Evolutionary conservation across 805 yeast genomes (phyloP).

Genomic region (Candida argentea): DNA sequence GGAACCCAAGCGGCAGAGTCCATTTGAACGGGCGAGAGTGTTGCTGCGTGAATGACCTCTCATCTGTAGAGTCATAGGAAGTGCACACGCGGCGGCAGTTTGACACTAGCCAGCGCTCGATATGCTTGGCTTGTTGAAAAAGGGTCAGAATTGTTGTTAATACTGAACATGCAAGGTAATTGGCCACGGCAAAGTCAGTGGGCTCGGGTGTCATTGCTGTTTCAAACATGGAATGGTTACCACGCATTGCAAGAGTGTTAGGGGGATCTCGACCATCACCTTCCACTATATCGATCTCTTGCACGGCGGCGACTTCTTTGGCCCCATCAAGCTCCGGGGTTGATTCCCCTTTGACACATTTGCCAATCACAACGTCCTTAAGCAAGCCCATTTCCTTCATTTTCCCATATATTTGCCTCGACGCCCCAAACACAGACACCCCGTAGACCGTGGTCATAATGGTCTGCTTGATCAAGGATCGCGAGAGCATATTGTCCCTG

Average conservation of each 20-base stretch:
- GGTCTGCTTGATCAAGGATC: slow-evolving; percentile 31
- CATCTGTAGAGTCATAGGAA: slow-evolving; percentile 14
- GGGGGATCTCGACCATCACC: too few relatives aligned
- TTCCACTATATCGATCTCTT: too few relatives aligned
- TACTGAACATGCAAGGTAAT: slow-evolving; percentile 13
- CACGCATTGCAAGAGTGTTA: background rate
- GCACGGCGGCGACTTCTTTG: too few relatives aligned
- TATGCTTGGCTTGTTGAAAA: slow-evolving; percentile 21
- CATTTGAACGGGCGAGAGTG: slow-evolving; percentile 29
- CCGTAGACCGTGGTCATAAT: slow-evolving; percentile 39
- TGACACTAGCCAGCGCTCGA: slow-evolving; percentile 26
- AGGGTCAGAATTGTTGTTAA: slow-evolving; percentile 18
- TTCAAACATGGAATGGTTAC: background rate
- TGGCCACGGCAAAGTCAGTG: slow-evolving; percentile 3
- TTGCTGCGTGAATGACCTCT: slow-evolving; percentile 2
- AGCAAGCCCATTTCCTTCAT: slow-evolving; percentile 10
- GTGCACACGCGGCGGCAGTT: slow-evolving; percentile 21
- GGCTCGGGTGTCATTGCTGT: background rate
- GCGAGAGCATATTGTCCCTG: too few relatives aligned
- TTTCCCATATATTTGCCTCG: slow-evolving; percentile 18
- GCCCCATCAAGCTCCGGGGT: too few relatives aligned
- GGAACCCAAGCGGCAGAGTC: slow-evolving; percentile 32
- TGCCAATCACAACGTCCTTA: background rate
- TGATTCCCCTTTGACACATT: background rate
- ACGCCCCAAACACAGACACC: slow-evolving; percentile 29